phyloP scores from a whole-genome alignment of 176 grass and related monocot species.

The Carex myosuroides region DNA sequence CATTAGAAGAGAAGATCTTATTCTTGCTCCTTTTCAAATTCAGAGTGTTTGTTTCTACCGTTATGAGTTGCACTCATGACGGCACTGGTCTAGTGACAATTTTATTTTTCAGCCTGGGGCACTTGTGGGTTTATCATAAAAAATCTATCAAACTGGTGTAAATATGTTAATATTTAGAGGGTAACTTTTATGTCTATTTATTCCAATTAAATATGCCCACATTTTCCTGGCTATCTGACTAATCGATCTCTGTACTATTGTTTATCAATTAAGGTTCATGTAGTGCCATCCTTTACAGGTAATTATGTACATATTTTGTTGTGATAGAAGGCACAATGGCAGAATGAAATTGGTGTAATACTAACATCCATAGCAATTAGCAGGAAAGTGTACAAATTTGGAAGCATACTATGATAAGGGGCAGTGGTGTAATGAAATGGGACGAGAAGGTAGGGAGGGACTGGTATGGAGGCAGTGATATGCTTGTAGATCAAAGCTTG shows the following conservation, averaged over 20 bases:
- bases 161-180: not conserved
- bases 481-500: constrained; percentile 44
- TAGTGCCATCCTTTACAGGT: not conserved
- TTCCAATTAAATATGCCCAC: not conserved
- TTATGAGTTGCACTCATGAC: not conserved
- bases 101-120: not conserved
- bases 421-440: constrained; percentile 19
- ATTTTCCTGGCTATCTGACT: not conserved
- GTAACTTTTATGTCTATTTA: not conserved
- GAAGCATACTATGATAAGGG: not conserved
- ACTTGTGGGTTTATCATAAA: not conserved
- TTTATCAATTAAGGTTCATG: not conserved
- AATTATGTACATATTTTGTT: not conserved
- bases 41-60: not conserved
- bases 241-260: not conserved
- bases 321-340: not conserved
- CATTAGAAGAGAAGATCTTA: not conserved
- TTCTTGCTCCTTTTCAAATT: not conserved
- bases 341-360: not conserved
- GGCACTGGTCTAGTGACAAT: not conserved
- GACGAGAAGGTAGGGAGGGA: constrained; percentile 32
- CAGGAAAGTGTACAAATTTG: not conserved
- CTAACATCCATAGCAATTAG: not conserved
- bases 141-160: not conserved
- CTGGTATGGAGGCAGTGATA: constrained; percentile 24